Evolutionary conservation across 768 basidiomycete species (phyloP).

Genomic region (Russula sp.): DNA sequence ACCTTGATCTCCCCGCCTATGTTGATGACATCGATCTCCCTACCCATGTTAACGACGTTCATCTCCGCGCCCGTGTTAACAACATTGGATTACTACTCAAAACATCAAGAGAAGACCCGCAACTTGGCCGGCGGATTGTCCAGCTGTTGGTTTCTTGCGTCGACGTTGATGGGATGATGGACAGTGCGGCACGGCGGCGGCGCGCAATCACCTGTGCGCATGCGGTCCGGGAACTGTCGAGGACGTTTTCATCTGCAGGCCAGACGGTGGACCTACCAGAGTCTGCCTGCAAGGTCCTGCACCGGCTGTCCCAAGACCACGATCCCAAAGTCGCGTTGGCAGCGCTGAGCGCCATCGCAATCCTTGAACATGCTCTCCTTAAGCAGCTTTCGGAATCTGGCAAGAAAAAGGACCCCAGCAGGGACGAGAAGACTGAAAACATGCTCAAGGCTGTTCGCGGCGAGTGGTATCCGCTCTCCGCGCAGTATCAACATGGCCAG

Average conservation of each 20-base stretch:
- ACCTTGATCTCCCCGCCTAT: not conserved
- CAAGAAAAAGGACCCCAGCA: too few species aligned
- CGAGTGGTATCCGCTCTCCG: not conserved
- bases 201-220: slow-evolving; percentile 14
- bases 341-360: not conserved
- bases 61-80: not conserved
- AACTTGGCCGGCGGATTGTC: slow-evolving; percentile 3
- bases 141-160: slow-evolving; percentile 8
- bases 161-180: slow-evolving; percentile 6
- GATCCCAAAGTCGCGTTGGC: not conserved
- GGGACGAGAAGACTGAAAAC: too few species aligned
- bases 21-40: not conserved
- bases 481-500: not conserved
- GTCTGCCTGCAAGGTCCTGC: not conserved
- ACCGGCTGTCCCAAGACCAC: not conserved
- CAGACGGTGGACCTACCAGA: not conserved
- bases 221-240: slow-evolving; percentile 13
- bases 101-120: not conserved
- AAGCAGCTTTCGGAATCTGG: not conserved
- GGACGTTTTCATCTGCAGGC: not conserved
- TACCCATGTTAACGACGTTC: not conserved
- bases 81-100: slow-evolving; percentile 4
- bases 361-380: not conserved
- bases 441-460: not conserved
- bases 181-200: not conserved